These are phyloP conservation scores for Asterella californica DNA, from an alignment of 225 moss, liverwort and hornwort genomes.

Conservation along the genomic window DNA sequence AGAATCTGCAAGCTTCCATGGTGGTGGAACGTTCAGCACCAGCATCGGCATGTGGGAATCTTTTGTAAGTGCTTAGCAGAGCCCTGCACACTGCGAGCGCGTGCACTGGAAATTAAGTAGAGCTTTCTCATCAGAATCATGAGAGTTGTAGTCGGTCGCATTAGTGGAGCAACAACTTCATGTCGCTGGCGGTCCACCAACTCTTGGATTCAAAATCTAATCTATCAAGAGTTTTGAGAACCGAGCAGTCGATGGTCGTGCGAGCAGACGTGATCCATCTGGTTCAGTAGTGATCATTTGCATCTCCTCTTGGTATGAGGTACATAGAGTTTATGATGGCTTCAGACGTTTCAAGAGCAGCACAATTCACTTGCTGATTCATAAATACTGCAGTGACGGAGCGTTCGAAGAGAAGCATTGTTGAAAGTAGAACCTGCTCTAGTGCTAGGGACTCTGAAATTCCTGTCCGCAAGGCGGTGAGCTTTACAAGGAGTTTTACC, in stretches of 20 bases:
- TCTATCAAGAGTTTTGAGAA: not conserved
- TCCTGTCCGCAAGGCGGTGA: not conserved
- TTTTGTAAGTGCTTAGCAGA: constrained; percentile 32
- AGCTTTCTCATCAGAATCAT: not conserved
- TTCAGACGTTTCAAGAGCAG: not conserved
- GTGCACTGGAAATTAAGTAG: constrained; percentile 3
- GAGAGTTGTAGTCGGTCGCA: not conserved
- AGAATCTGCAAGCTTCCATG: constrained; percentile 62
- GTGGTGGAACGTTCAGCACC: constrained; percentile 78
- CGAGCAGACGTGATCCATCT: not conserved
- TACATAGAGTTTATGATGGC: not conserved
- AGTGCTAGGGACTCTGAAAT: not conserved
- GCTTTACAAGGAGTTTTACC: constrained; percentile 1
- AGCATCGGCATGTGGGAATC: constrained; percentile 73
- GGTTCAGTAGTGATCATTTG: not conserved
- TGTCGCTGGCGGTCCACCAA: not conserved
- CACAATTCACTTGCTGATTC: not conserved
- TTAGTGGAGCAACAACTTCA: not conserved
- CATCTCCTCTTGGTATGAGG: not conserved
- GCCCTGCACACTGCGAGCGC: not conserved
- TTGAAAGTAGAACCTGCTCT: constrained; percentile 1
- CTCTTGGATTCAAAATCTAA: not conserved
- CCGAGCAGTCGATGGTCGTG: not conserved
- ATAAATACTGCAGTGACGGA: constrained; percentile 10
- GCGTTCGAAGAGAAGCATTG: not conserved